Evolutionary conservation across 805 yeast genomes (phyloP).

Genomic region (Barnettozyma wickerhamii): DNA sequence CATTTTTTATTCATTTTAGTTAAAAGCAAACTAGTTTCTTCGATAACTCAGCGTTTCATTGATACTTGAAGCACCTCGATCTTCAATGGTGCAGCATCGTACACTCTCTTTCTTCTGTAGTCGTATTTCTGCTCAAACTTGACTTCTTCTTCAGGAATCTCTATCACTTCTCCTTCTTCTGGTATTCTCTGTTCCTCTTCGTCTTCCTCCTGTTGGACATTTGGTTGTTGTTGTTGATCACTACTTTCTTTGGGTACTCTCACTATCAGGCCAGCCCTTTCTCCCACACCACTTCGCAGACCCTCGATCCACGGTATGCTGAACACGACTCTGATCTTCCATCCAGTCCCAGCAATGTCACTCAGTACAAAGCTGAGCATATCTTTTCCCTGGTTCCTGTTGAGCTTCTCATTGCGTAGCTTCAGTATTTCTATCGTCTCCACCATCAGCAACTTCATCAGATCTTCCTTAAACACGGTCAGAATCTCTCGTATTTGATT

Average conservation of each 20-base stretch:
- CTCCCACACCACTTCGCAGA: constrained; percentile 1
- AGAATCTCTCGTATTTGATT: constrained; percentile 16
- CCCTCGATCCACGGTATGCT: constrained; percentile 11
- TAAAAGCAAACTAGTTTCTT: background rate
- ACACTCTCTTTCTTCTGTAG: constrained; percentile 13
- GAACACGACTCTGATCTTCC: constrained; percentile 16
- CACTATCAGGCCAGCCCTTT: constrained; percentile 7
- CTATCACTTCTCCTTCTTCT: constrained; percentile 14
- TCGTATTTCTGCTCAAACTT: constrained; percentile 19
- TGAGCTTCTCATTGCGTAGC: background rate
- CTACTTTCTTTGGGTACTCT: constrained; percentile 12
- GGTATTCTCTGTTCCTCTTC: constrained; percentile 13
- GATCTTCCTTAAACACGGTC: constrained; percentile 11
- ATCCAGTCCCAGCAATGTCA: constrained; percentile 13
- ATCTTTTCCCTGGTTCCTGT: background rate
- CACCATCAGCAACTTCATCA: constrained; percentile 12
- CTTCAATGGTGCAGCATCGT: constrained; percentile 15
- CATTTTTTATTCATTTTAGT: background rate
- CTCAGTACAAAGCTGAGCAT: constrained; percentile 1
- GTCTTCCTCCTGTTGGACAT: constrained; percentile 12
- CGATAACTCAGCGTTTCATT: background rate
- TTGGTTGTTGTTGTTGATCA: background rate
- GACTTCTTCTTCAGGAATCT: constrained; percentile 7
- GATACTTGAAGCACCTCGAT: constrained; percentile 20
- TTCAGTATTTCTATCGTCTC: constrained; percentile 12